phyloP scores from a whole-genome alignment of 2,329 filamentous ascomycete genomes.

The Colletotrichum neosansevieriae region DNA sequence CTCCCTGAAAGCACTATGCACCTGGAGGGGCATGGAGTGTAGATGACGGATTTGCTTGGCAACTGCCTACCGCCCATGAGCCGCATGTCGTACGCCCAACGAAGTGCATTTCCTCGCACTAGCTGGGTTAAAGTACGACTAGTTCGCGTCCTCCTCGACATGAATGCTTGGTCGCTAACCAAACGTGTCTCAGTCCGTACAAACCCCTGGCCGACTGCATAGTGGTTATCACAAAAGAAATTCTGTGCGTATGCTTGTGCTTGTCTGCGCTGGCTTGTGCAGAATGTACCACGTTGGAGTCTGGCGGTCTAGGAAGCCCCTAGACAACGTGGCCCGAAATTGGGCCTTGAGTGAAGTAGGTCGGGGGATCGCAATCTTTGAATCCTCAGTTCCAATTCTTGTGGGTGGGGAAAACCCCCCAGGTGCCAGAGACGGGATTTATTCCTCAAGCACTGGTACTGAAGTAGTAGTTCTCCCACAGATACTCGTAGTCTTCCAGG shows the following conservation, averaged over 20 bases:
- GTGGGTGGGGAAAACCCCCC: not conserved
- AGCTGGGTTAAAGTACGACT: not conserved
- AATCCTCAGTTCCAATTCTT: not conserved
- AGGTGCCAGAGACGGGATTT: not conserved
- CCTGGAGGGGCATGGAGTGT: not conserved
- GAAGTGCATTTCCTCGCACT: conserved; percentile 3
- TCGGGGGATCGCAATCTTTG: not conserved
- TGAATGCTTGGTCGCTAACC: conserved; percentile 5
- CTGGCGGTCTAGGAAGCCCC: conserved; percentile 14
- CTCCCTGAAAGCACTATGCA: conserved; percentile 13
- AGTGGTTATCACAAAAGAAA: conserved; percentile 15
- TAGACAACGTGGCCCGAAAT: conserved; percentile 6
- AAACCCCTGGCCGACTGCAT: conserved; percentile 10
- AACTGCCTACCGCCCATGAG: conserved; percentile 2
- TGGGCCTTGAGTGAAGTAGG: not conserved
- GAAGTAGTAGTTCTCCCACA: conserved; percentile 99
- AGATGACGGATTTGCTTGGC: conserved; percentile 8
- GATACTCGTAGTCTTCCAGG: conserved; percentile 94
- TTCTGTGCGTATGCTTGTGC: not conserved
- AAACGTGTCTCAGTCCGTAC: conserved; percentile 16
- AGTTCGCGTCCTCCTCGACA: conserved; percentile 2
- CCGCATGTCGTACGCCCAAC: conserved; percentile 16
- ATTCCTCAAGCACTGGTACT: conserved; percentile 62
- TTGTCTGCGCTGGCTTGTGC: not conserved
- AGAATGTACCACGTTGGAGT: conserved; percentile 1